Evolutionary conservation across 257 asterid species (phyloP), one percentile per base, ranked within the genome.

Genomic region (Solanum clarkiae): DNA sequence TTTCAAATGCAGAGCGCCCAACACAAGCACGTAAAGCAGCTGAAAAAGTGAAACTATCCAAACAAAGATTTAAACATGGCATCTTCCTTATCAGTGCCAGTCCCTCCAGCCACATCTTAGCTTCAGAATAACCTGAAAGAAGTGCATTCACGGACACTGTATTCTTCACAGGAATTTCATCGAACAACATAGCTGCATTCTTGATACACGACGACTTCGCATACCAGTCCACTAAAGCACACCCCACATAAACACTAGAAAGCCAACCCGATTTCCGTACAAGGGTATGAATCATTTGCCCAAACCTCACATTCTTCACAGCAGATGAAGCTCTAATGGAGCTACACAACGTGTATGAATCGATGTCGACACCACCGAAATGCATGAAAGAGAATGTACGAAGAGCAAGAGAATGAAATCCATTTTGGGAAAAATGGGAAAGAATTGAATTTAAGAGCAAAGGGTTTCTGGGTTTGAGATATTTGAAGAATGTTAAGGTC

Each of bases 141-240:
- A 95, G 95, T 5, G 94, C 97, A 86, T 96, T 96, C 17, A 85
- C 93, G 49, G 98, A 93, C 66, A 92, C 93, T 4, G 89, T 88
- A 29, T 93, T 93, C 88, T 72, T 93, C 88, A 85, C 87, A 84
- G 97, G 98, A 85, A 93, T 96, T 96, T 94, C 98, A 55, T 96
- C 99, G 68, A 96, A 94, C 96, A 94, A 26, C 86, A 1, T 88
- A 0, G 90, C 90, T 80, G 98, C 98, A 86, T 91, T 89, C 36
- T 47, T 54, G 29, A 91, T 18, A 66, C 87, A 55, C 17, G 44
- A 42, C 40, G 66, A 72, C 69, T 93, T 95, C 6, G 91, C 84
- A 47, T 93, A 92, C 4, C 93, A 74, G 75, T 90, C 97, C 14
- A 95, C 89, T 88, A 95, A 80, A 59, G 94, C 94, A 87, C 95